Percentiles rank a stretch among this genome's conserved stretches.
These are phyloP conservation scores for Erythrobasidium hasegawianum DNA, from an alignment of 1,284 basidiomycete genomes.

Conservation along the genomic window DNA sequence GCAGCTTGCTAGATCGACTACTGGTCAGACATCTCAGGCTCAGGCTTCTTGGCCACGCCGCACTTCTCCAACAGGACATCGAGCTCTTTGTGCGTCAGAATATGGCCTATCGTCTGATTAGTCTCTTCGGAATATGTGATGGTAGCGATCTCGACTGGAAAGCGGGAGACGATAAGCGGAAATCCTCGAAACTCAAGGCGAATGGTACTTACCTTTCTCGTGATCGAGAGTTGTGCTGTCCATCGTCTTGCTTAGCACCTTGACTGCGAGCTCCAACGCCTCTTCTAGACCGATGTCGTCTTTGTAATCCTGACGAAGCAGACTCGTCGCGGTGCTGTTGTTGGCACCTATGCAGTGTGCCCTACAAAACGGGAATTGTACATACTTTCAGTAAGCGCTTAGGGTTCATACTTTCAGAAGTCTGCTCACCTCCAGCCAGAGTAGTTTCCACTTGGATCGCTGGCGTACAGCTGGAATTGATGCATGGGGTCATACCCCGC, in stretches of 20 bases:
- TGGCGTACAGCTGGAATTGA: slow-evolving; percentile 95
- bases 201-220: slow-evolving; percentile 73
- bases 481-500: slow-evolving; percentile 96
- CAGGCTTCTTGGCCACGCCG: slow-evolving; percentile 67
- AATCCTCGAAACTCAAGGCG: not conserved
- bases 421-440: slow-evolving; percentile 67
- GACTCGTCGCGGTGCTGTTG: slow-evolving; percentile 86
- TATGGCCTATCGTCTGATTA: slow-evolving; percentile 81
- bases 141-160: slow-evolving; percentile 88
- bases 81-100: slow-evolving; percentile 86
- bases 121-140: slow-evolving; percentile 74
- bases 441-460: slow-evolving; percentile 97
- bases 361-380: slow-evolving; percentile 53
- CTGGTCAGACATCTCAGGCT: slow-evolving; percentile 20
- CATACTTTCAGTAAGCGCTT: no score
- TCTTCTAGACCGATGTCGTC: slow-evolving; percentile 87
- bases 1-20: not conserved
- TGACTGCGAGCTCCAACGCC: slow-evolving; percentile 84
- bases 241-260: slow-evolving; percentile 99
- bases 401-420: not conserved
- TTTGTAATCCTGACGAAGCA: slow-evolving; percentile 98
- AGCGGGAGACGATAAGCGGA: no score
- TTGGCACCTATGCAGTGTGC: slow-evolving; percentile 97
- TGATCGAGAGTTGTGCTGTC: slow-evolving; percentile 93
- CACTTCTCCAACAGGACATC: slow-evolving; percentile 78